Evolutionary conservation across 208 protist species (phyloP).

Genomic region (Angomonas ambiguus): DNA sequence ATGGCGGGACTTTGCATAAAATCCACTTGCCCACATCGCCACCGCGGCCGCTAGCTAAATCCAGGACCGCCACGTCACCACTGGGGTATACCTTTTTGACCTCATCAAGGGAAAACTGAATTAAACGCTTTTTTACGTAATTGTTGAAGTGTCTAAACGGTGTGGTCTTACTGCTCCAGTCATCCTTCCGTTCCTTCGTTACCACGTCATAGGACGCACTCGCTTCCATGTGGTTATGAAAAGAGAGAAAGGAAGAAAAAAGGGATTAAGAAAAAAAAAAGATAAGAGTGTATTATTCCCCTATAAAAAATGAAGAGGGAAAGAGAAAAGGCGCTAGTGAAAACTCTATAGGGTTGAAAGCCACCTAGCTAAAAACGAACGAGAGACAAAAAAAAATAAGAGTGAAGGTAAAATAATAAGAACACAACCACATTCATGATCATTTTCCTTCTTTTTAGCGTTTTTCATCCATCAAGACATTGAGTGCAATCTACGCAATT

Average conservation of each 20-base stretch:
- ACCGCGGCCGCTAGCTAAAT: slow-evolving; percentile 76
- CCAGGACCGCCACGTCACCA: slow-evolving; percentile 38
- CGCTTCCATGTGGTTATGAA: slow-evolving; percentile 19
- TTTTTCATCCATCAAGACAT: too few species aligned
- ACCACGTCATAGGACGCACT: slow-evolving; percentile 67
- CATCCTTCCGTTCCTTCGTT: slow-evolving; percentile 36
- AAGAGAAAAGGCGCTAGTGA: neutral
- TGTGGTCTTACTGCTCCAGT: slow-evolving; percentile 54
- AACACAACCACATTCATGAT: neutral
- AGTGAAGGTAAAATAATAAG: neutral
- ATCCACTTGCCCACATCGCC: slow-evolving; percentile 90
- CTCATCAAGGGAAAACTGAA: slow-evolving; percentile 69
- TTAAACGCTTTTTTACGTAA: slow-evolving; percentile 80
- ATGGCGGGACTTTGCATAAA: slow-evolving; percentile 53
- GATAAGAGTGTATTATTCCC: too few species aligned
- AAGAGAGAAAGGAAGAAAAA: slow-evolving; percentile 12
- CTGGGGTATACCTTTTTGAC: slow-evolving; percentile 6
- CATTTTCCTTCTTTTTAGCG: too few species aligned
- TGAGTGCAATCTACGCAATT: too few species aligned
- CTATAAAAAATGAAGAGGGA: neutral
- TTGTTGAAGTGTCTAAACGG: slow-evolving; percentile 88
- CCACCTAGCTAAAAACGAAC: too few species aligned
- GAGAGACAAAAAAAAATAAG: neutral
- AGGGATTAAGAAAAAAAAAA: slow-evolving; percentile 5
- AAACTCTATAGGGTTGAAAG: too few species aligned